Conservation (phyloP, 306 rosid species). For the Oxytropis ochrocephala region DNA sequence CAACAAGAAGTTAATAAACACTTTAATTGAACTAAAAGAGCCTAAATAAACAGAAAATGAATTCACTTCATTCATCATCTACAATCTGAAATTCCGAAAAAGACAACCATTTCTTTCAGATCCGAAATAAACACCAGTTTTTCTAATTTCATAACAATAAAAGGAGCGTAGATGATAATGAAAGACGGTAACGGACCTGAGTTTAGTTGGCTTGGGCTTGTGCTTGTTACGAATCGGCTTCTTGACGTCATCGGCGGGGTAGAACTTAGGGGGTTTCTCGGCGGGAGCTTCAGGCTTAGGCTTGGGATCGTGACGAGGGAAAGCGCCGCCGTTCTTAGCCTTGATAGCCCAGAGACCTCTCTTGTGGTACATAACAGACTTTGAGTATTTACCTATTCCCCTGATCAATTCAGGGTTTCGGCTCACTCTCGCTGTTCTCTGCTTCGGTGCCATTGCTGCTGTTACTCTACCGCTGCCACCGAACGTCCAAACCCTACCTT, state of each 20-base stretch:
- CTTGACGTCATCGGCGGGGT: slow-evolving; percentile 60
- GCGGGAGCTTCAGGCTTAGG: slow-evolving; percentile 30
- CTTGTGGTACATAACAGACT: slow-evolving; percentile 60
- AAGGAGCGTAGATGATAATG: background rate
- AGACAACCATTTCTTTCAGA: background rate
- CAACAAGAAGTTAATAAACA: background rate
- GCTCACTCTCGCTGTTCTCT: slow-evolving; percentile 22
- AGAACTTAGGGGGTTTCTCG: slow-evolving; percentile 42
- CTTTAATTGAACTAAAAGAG: background rate
- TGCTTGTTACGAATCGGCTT: slow-evolving; percentile 50
- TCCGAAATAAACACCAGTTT: background rate
- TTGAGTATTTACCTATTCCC: slow-evolving; percentile 52
- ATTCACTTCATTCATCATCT: background rate
- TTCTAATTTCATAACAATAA: background rate
- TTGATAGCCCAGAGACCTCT: slow-evolving; percentile 70
- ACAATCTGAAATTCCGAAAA: background rate
- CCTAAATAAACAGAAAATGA: background rate
- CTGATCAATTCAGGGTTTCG: slow-evolving; percentile 58
- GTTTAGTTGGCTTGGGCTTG: slow-evolving; percentile 51
- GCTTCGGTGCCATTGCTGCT: slow-evolving; percentile 48
- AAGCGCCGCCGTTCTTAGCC: slow-evolving; percentile 56
- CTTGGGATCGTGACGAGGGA: slow-evolving; percentile 50
- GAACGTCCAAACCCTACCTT: slow-evolving; percentile 18
- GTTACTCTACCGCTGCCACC: background rate
- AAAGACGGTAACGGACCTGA: slow-evolving; percentile 18